Evolutionary conservation across 768 basidiomycete species (phyloP), one percentile per base, ranked within the genome.

Genomic region (Rhodotorula kratochvilovae): DNA sequence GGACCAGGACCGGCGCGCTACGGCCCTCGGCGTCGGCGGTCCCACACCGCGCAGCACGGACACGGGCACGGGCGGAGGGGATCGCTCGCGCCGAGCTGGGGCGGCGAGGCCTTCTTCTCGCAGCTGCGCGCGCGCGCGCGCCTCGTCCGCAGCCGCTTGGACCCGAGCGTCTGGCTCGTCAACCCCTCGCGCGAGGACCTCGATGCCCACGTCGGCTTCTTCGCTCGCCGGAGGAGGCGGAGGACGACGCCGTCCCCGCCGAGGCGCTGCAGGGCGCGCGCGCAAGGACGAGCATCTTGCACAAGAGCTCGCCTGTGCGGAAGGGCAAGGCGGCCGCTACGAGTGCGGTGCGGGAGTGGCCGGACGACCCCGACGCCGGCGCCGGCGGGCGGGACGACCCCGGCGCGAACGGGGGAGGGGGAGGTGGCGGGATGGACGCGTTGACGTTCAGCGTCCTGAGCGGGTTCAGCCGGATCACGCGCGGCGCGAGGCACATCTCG

Each of bases 101-200:
- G 74, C 17, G 78, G 76, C n/a, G 78, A 76, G 54, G 69, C 78
- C 82, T 31, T 86, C 83, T 55, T 88, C 86, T 0, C 93, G 89
- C 92, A 92, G 91, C 82, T 99, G 12, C 84, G 88, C 58, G 84
- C 84, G 29, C 92, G 92, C 77, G 86, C 89, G 2, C 88, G 90
- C 76, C 81, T 99, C 61, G 84, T 97, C 51, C 89, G 91, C 27
- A 94, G 92, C 3, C 88, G 86, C 43, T 83, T 98, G 17, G 90
- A 96, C 72, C 86, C 92, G 15, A 85, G 88, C 3, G 81, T 98
- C 8, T 98, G 89, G 82, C 85, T 99, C 56, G 84, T 98, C 61
- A 95, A 99, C 79, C 96, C 96, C 0, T 92, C 90, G 54, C 85
- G 89, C 61, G 85, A 88, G n/a, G 96, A 99, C 80, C 86, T 94